Base-by-base conservation (phyloP, 495 filamentous ascomycete species). In the Tirmania nivea region DNA sequence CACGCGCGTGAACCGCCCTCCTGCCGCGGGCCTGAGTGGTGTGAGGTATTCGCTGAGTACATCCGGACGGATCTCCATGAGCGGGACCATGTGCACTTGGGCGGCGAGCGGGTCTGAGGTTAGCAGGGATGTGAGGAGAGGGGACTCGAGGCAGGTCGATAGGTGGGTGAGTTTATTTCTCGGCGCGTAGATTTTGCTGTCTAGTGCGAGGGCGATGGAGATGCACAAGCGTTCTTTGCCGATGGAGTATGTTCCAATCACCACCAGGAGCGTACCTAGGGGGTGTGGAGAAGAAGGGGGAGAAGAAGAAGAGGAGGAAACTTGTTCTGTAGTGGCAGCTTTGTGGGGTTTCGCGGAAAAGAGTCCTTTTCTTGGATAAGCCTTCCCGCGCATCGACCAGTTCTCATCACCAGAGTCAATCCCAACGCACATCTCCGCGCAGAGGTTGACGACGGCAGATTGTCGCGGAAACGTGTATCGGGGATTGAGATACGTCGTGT, bases 171-270 rank as follows among this genome's bases (percentile, higher is more conserved):
- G 39, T 65, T 96, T 97, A 35, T 73, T 68, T 0, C 84, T 73
- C 0, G 84, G 77, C 0, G 92, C 89, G 61, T 81, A 97, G 63
- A 97, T 96, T 64, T 94, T 94, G 62, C 80, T 82, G 48, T 78
- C 71, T 10, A 97, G 78, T 3, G 90, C 89, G 54, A 77, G 73
- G 8, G 90, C 90, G 55, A 96, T 90, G 10, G 85, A 89, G 17
- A 92, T 68, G 66, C 90, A 96, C 60, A 99, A 84, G 53, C 86
- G 80, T 66, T 99, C 90, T 69, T 99, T 99, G 66, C 90, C 90
- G 59, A 99, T 99, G 55, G 79, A 85, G 69, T 99, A 99, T 2
- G 90, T 99, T 53, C 90, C 90, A 56, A 94, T 86, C 9, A 99
- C 77, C 17, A 99, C 83, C 1, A 99, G 75, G 8, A 99, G 74